Conservation (phyloP, 148 eudicot genomes). For the Pouteria glomerata region DNA sequence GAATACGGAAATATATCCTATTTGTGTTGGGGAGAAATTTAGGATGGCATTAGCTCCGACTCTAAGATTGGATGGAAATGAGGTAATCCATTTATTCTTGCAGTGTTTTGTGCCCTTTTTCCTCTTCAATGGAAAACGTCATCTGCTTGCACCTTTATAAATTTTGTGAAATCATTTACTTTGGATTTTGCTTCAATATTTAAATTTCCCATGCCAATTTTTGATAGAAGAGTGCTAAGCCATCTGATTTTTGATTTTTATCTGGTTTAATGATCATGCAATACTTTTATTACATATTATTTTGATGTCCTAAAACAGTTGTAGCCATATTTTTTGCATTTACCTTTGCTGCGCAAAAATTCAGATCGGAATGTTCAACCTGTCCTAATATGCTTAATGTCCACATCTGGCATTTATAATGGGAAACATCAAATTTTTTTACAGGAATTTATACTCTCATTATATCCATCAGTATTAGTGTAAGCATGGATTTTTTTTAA, state of each 20-base stretch:
- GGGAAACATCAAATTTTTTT: too few relatives aligned
- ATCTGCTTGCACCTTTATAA: background rate
- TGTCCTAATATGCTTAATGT: too few relatives aligned
- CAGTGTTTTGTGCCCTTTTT: background rate
- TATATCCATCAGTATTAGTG: too few relatives aligned
- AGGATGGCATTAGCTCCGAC: constrained; percentile 60
- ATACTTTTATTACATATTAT: background rate
- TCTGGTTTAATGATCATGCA: background rate
- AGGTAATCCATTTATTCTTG: constrained; percentile 27
- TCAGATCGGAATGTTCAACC: too few relatives aligned
- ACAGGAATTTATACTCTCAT: too few relatives aligned
- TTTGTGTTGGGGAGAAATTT: constrained; percentile 49
- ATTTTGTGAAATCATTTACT: too few relatives aligned
- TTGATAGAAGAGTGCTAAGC: background rate
- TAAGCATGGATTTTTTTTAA: too few relatives aligned
- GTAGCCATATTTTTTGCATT: too few relatives aligned
- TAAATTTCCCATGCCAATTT: background rate
- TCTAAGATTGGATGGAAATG: constrained; percentile 57
- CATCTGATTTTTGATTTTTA: background rate
- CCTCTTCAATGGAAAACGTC: background rate
- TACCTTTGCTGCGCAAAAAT: too few relatives aligned
- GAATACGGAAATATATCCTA: constrained; percentile 66
- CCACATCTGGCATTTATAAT: too few relatives aligned
- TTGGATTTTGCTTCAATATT: background rate
- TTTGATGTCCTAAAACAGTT: too few relatives aligned